Evolutionary conservation across 1,284 basidiomycete species (phyloP).

Genomic region (Fomes fomentarius): DNA sequence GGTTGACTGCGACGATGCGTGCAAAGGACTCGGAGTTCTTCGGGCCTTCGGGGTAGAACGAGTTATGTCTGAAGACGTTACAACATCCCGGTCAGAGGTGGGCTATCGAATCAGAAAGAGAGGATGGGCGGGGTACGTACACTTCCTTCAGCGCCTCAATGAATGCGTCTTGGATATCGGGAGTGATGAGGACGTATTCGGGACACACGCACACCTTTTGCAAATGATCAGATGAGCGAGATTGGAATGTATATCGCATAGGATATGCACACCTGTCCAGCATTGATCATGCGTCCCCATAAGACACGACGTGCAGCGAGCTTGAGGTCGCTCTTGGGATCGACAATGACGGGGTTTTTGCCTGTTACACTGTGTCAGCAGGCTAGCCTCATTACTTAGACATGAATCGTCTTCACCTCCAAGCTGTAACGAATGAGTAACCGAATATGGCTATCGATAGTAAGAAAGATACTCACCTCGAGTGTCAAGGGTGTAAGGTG

Average conservation of each 20-base stretch:
- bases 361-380: conserved; percentile 38
- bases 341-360: conserved; percentile 87
- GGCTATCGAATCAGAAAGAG: too few species aligned
- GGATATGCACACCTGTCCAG: conserved; percentile 80
- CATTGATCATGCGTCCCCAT: conserved; percentile 81
- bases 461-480: conserved; percentile 49
- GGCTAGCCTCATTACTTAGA: too few species aligned
- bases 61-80: conserved; percentile 42
- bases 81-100: background rate
- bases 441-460: background rate
- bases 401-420: conserved; percentile 8
- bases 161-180: conserved; percentile 63
- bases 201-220: conserved; percentile 60
- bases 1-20: conserved; percentile 50
- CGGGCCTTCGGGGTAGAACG: conserved; percentile 54
- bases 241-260: background rate
- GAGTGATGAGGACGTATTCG: conserved; percentile 79
- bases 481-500: conserved; percentile 84
- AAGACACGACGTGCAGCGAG: conserved; percentile 65
- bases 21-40: conserved; percentile 43
- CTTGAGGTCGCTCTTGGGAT: conserved; percentile 65
- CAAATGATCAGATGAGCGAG: background rate
- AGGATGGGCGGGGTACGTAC: conserved; percentile 40
- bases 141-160: conserved; percentile 62
- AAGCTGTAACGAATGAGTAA: background rate